phyloP scores from a whole-genome alignment of 805 yeast genomes.

The Limtongia smithiae region DNA sequence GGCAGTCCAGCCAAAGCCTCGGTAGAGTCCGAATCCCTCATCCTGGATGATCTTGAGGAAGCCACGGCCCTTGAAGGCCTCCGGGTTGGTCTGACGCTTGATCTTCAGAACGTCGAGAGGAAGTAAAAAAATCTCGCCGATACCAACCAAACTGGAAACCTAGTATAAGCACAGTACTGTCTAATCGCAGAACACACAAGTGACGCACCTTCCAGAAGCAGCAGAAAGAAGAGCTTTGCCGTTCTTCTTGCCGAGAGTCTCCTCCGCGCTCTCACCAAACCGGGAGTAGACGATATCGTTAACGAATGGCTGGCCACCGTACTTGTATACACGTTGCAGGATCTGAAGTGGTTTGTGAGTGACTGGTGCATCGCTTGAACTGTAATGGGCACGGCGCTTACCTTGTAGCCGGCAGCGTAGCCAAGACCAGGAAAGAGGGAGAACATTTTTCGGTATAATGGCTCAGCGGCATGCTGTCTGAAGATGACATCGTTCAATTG shows the following conservation, averaged over 20 bases:
- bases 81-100: slow-evolving; percentile 99
- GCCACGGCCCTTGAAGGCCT: slow-evolving; percentile 97
- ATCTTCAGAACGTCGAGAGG: slow-evolving; percentile 96
- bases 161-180: neutral
- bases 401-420: slow-evolving; percentile 93
- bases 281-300: slow-evolving; percentile 82
- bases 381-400: slow-evolving; percentile 16
- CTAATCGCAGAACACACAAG: neutral
- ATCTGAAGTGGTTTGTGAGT: no score
- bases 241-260: slow-evolving; percentile 81
- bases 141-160: slow-evolving; percentile 67
- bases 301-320: slow-evolving; percentile 99
- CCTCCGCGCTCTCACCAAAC: slow-evolving; percentile 67
- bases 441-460: slow-evolving; percentile 65
- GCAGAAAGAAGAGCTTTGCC: slow-evolving; percentile 98
- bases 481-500: slow-evolving; percentile 85
- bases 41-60: slow-evolving; percentile 78
- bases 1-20: slow-evolving; percentile 99
- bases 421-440: slow-evolving; percentile 97
- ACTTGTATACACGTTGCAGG: slow-evolving; percentile 94
- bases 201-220: slow-evolving; percentile 69
- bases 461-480: slow-evolving; percentile 70
- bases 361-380: neutral
- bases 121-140: slow-evolving; percentile 92
- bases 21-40: slow-evolving; percentile 89